A percentile compares a stretch with the other conserved stretches of the same genome.
Conservation (phyloP, 176 grass and related monocot genomes). For the Musa itinerans region DNA sequence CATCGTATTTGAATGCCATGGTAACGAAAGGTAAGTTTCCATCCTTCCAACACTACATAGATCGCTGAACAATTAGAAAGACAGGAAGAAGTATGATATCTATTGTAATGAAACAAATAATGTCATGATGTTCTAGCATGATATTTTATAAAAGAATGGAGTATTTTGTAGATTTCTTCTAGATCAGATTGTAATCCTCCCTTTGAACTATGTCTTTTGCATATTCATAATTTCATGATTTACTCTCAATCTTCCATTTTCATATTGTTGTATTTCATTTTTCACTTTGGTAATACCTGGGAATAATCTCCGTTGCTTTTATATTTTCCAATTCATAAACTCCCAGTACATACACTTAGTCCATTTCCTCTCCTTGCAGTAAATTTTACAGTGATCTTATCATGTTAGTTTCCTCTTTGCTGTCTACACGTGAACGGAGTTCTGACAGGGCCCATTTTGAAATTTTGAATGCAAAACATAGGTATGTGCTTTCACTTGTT, state of each 20-base stretch:
- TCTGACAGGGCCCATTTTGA: slow-evolving; percentile 89
- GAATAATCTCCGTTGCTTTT: neutral
- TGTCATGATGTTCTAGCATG: too few species aligned
- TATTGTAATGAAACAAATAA: too few species aligned
- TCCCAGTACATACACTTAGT: slow-evolving; percentile 5
- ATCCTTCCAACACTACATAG: too few species aligned
- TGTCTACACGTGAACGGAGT: slow-evolving; percentile 75
- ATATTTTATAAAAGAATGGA: too few species aligned
- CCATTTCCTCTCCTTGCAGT: slow-evolving; percentile 36
- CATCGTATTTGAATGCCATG: too few species aligned
- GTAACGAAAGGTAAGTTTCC: too few species aligned
- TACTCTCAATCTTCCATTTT: neutral
- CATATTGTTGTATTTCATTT: neutral
- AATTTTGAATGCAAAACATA: slow-evolving; percentile 76
- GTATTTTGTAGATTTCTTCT: too few species aligned
- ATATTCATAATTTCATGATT: neutral
- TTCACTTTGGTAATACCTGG: neutral
- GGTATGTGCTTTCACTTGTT: slow-evolving; percentile 30
- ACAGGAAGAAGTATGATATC: too few species aligned
- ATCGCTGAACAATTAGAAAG: too few species aligned
- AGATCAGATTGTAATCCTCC: too few species aligned
- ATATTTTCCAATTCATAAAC: slow-evolving; percentile 8
- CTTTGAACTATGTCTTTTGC: too few species aligned
- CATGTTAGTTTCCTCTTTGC: slow-evolving; percentile 76
- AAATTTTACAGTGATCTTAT: slow-evolving; percentile 78